Evolutionary conservation across 2,329 filamentous ascomycete species (phyloP), one percentile per base, ranked within the genome.

Genomic region (Aphanoascus verrucosus): DNA sequence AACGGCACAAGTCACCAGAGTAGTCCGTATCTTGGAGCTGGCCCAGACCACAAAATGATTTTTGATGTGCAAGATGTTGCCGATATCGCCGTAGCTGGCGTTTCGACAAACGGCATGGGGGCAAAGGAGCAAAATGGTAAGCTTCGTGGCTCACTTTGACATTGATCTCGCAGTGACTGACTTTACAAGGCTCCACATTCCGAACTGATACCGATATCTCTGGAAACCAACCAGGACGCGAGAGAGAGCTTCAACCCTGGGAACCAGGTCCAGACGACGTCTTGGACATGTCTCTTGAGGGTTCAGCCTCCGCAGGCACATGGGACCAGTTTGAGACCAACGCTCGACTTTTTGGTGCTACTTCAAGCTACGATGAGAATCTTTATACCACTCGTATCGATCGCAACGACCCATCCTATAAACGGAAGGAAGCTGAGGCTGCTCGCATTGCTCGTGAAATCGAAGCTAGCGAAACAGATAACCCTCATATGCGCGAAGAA

Each of bases 311-410:
- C 50, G 64, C 69, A 14, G 74, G 72, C 5, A 74, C 72, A 8
- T 98, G 93, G 93, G 91, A 98, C 67, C 93, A 98, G 68, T 98
- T 98, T 64, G 86, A 87, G 55, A 84, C 80, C 58, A 97, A 97
- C 64, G 87, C 94, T 70, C 79, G 82, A 53, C 81, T 88, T 31
- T 97, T 95, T 65, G 93, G 93, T 35, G 72, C 94, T 38, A 88
- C 82, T 69, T 93, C 86, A 50, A 88, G 89, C 62, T 98, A 97
- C 66, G 83, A 97, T 64, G 93, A 97, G 70, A 89, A 87, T 61
- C 82, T 93, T 42, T 98, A 98, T 72, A 98, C 93, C 1, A 98
- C 93, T 8, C 74, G 81, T 40, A 94, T 98, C 64, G 82, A 98
- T 69, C 88, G 83, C 64, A 86, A 71, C 58, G 83, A 94, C 62